phyloP scores from a whole-genome alignment of 2,329 filamentous ascomycete species.

The Phyllosticta paracitricarpa region DNA sequence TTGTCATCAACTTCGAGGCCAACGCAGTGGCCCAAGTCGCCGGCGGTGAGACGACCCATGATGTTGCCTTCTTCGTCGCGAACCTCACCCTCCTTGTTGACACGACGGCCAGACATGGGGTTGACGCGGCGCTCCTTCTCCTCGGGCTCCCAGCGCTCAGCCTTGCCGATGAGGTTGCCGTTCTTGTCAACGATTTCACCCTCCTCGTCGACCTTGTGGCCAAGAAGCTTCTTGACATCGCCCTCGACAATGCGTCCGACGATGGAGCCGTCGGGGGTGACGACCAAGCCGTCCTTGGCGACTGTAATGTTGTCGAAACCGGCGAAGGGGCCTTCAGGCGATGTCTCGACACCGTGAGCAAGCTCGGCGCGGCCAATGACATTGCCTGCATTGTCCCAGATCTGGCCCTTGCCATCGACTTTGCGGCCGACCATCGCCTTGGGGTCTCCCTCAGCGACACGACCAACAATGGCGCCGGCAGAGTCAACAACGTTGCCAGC shows the following conservation, averaged over 20 bases:
- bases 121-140: conserved; percentile 47
- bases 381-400: conserved; percentile 54
- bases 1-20: conserved; percentile 44
- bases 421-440: conserved; percentile 49
- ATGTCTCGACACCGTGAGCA: conserved; percentile 39
- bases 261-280: conserved; percentile 35
- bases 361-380: conserved; percentile 51
- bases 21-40: conserved; percentile 42
- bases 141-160: conserved; percentile 43
- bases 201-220: conserved; percentile 42
- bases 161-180: conserved; percentile 43
- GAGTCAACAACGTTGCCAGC: conserved; percentile 51
- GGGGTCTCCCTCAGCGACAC: conserved; percentile 47
- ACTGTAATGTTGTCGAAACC: conserved; percentile 49
- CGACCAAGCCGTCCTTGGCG: conserved; percentile 48
- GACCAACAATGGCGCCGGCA: conserved; percentile 48
- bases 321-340: conserved; percentile 48
- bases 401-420: conserved; percentile 52
- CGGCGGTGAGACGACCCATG: conserved; percentile 40
- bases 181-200: conserved; percentile 45
- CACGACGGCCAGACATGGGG: conserved; percentile 47
- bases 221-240: conserved; percentile 41
- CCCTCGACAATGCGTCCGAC: conserved; percentile 41
- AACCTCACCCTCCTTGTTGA: conserved; percentile 45
- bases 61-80: conserved; percentile 42